Conservation (phyloP, 305 asterid species). For the Lippia alba region DNA sequence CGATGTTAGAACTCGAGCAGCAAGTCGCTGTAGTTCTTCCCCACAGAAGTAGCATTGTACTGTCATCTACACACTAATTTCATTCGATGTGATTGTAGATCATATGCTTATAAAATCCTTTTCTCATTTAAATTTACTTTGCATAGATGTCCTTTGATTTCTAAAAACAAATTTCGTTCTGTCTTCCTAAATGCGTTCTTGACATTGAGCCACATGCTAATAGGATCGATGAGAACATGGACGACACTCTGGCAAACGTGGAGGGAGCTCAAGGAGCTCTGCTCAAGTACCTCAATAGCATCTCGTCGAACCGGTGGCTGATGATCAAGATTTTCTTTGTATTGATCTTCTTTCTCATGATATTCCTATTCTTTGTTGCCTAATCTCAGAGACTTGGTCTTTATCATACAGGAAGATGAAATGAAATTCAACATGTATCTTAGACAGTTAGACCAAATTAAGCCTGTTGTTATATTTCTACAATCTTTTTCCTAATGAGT, state of each 20-base stretch:
- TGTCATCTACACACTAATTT: too few species aligned
- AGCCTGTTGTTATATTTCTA: conserved; percentile 10
- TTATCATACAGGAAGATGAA: conserved; percentile 29
- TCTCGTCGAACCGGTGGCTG: conserved; percentile 96
- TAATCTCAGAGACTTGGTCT: conserved; percentile 39
- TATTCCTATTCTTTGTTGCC: conserved; percentile 95
- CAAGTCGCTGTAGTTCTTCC: too few species aligned
- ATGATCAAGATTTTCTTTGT: conserved; percentile 98
- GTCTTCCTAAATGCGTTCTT: too few species aligned
- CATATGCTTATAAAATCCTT: too few species aligned
- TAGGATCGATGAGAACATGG: conserved; percentile 98
- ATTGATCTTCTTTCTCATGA: conserved; percentile 87
- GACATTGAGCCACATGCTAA: conserved; percentile 21
- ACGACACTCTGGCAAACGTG: conserved; percentile 81
- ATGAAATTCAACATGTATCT: conserved; percentile 21
- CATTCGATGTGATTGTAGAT: too few species aligned
- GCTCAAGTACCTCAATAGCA: conserved; percentile 91
- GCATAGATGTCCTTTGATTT: not conserved
- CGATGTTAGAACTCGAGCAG: too few species aligned
- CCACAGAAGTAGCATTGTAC: too few species aligned
- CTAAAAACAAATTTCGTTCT: too few species aligned
- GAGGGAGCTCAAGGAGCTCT: conserved; percentile 96
- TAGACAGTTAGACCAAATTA: conserved; percentile 17
- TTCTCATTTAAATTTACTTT: not conserved
- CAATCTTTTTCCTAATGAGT: conserved; percentile 24